Evolutionary conservation across 2,329 filamentous ascomycete genomes (phyloP).

Genomic region (Bipolaris gigantea): DNA sequence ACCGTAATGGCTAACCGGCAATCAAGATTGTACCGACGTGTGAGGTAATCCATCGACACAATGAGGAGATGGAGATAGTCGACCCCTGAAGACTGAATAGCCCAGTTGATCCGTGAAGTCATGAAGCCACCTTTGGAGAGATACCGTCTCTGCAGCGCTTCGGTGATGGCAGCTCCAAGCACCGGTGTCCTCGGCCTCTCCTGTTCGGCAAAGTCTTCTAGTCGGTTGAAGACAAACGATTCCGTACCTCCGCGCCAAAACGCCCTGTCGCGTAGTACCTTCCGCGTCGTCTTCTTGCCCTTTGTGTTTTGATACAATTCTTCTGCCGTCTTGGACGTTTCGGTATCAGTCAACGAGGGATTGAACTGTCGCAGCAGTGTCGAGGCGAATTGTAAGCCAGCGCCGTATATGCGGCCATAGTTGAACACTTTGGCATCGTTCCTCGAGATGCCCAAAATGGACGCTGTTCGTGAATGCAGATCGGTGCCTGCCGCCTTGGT

Average conservation of each 20-base stretch:
- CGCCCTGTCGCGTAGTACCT: conserved; percentile 67
- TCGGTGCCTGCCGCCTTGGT: conserved; percentile 94
- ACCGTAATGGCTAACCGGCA: conserved; percentile 91
- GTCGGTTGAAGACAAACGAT: conserved; percentile 96
- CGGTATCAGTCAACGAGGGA: conserved; percentile 73
- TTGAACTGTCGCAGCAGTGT: conserved; percentile 94
- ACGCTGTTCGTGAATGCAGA: conserved; percentile 88
- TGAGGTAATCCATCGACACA: conserved; percentile 91
- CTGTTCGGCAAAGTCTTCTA: conserved; percentile 97
- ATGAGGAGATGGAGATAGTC: conserved; percentile 96
- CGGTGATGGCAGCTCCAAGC: conserved; percentile 90
- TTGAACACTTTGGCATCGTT: conserved; percentile 99
- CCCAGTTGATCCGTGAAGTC: conserved; percentile 98
- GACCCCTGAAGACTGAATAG: conserved; percentile 94
- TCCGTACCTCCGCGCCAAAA: conserved; percentile 98
- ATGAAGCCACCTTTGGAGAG: conserved; percentile 90
- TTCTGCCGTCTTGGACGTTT: conserved; percentile 75
- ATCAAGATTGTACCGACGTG: conserved; percentile 78
- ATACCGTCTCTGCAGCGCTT: conserved; percentile 86
- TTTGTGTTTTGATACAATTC: conserved; percentile 89
- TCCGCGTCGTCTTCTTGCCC: conserved; percentile 79
- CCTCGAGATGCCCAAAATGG: conserved; percentile 87
- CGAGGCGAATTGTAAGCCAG: conserved; percentile 88
- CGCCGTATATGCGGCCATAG: conserved; percentile 98
- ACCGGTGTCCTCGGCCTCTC: conserved; percentile 88